Evolutionary conservation across 441 rosid species (phyloP).

Genomic region (Populus tomentosa): DNA sequence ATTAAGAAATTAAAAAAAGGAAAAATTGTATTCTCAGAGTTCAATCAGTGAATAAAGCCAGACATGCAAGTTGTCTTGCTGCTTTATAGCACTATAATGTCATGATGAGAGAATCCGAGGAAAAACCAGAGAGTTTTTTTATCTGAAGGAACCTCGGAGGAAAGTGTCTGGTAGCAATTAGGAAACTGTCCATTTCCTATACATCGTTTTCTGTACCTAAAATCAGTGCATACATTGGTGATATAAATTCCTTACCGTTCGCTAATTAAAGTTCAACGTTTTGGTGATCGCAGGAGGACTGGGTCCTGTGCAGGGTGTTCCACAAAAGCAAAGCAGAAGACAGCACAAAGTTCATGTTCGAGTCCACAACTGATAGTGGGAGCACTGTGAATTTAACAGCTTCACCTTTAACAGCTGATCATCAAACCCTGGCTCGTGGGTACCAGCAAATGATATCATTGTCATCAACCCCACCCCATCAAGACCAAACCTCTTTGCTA

Average conservation of each 20-base stretch:
- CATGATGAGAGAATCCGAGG: background rate
- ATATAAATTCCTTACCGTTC: background rate
- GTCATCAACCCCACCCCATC: slow-evolving; percentile 25
- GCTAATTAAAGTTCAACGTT: background rate
- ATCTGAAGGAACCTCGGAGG: background rate
- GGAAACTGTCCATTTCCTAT: background rate
- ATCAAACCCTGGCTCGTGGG: slow-evolving; percentile 16
- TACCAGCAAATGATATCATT: slow-evolving; percentile 28
- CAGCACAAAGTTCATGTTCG: slow-evolving; percentile 31
- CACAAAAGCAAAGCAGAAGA: slow-evolving; percentile 55
- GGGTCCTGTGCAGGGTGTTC: slow-evolving; percentile 93
- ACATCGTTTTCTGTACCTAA: background rate
- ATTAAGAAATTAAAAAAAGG: background rate
- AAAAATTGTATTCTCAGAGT: background rate
- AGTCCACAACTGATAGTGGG: slow-evolving; percentile 24
- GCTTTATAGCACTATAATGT: background rate
- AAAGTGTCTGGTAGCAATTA: too few species aligned
- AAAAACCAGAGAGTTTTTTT: background rate
- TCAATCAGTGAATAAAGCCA: background rate
- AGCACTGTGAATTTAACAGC: slow-evolving; percentile 15
- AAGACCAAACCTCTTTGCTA: slow-evolving; percentile 26
- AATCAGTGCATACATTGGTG: background rate
- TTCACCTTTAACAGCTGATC: slow-evolving; percentile 14
- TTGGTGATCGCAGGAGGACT: slow-evolving; percentile 64
- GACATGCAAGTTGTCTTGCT: background rate